Evolutionary conservation across 805 yeast genomes (phyloP).

Genomic region (Middelhovenomyces tepae): DNA sequence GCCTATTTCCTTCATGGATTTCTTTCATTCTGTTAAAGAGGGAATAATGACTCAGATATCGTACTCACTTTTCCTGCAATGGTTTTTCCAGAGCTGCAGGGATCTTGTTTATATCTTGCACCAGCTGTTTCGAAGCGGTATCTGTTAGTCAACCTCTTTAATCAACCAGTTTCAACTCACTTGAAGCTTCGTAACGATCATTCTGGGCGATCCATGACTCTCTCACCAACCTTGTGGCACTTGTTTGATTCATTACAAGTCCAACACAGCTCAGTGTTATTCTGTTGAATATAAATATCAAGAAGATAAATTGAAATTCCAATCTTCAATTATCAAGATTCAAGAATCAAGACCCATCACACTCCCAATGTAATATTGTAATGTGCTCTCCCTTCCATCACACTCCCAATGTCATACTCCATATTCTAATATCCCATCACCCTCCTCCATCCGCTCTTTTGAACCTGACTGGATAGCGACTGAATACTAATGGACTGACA

Average conservation of each 20-base stretch:
- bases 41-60: too few relatives aligned
- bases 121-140: constrained; percentile 10
- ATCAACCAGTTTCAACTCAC: constrained; percentile 1
- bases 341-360: too few relatives aligned
- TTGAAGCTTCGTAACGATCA: constrained; percentile 14
- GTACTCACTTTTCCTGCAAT: constrained; percentile 18
- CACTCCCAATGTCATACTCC: too few relatives aligned
- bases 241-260: constrained; percentile 13
- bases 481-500: constrained; percentile 2
- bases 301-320: too few relatives aligned
- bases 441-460: background rate
- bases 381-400: too few relatives aligned
- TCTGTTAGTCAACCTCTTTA: background rate
- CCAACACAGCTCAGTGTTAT: background rate
- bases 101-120: constrained; percentile 8
- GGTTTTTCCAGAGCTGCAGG: constrained; percentile 18
- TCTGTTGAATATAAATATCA: too few relatives aligned
- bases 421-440: too few relatives aligned
- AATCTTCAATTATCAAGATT: too few relatives aligned
- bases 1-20: constrained; percentile 15
- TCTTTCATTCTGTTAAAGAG: too few relatives aligned
- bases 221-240: constrained; percentile 14
- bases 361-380: too few relatives aligned
- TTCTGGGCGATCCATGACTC: constrained; percentile 20
- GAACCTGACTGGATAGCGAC: background rate